A percentile compares a stretch with the other conserved stretches of the same genome.
Conservation (phyloP, 1,139 yeast genomes). For the Hansenula lynferdii region DNA sequence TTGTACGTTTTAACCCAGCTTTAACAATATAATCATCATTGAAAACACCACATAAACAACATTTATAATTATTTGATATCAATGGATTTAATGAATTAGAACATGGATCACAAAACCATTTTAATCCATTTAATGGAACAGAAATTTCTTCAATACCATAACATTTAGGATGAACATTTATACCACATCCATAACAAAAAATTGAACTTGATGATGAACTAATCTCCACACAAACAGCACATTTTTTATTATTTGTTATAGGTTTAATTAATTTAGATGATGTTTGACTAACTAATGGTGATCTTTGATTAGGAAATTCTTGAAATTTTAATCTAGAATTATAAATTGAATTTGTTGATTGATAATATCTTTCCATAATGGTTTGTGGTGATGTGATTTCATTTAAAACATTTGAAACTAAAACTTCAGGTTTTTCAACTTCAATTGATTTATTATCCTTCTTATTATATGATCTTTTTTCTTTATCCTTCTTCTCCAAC, state of each 20-base stretch:
- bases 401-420: slow-evolving; percentile 9
- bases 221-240: slow-evolving; percentile 15
- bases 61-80: slow-evolving; percentile 53
- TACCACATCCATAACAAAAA: slow-evolving; percentile 66
- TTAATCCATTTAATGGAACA: slow-evolving; percentile 16
- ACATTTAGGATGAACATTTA: slow-evolving; percentile 67
- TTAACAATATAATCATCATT: slow-evolving; percentile 41
- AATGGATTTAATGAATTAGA: slow-evolving; percentile 62
- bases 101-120: slow-evolving; percentile 86
- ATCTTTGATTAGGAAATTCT: slow-evolving; percentile 7
- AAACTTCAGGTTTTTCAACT: slow-evolving; percentile 9
- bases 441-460: not conserved
- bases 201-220: slow-evolving; percentile 3
- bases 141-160: slow-evolving; percentile 42
- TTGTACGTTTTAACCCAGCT: slow-evolving; percentile 61
- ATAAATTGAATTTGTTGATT: slow-evolving; percentile 10
- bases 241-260: slow-evolving; percentile 3
- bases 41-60: slow-evolving; percentile 60
- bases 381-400: slow-evolving; percentile 9
- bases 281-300: slow-evolving; percentile 5
- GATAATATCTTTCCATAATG: slow-evolving; percentile 11
- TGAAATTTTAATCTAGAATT: slow-evolving; percentile 17
- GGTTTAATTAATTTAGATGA: slow-evolving; percentile 1
- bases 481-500: slow-evolving; percentile 9
- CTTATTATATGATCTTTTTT: slow-evolving; percentile 6